phyloP scores from a whole-genome alignment of 2,329 filamentous ascomycete genomes.

The Aspergillus sp. region DNA sequence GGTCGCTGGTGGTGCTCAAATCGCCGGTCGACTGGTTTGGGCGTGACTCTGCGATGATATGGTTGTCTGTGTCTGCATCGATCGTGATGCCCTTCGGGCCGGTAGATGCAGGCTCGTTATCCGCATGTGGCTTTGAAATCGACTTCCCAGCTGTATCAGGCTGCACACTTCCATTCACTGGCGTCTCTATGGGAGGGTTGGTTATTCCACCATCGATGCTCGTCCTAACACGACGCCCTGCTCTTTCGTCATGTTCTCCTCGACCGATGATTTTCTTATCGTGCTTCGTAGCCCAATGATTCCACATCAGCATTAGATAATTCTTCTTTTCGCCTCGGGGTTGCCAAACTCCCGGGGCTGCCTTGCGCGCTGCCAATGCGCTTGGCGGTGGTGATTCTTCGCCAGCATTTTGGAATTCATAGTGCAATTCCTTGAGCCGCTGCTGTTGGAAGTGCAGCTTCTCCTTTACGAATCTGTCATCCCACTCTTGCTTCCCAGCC shows the following conservation, averaged over 20 bases:
- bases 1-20: neutral
- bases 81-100: neutral
- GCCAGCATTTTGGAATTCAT: slow-evolving; percentile 63
- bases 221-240: slow-evolving; percentile 14
- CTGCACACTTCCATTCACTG: no score
- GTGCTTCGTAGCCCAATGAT: slow-evolving; percentile 78
- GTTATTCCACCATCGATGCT: slow-evolving; percentile 23
- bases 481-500: slow-evolving; percentile 62
- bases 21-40: neutral
- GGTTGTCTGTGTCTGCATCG: neutral
- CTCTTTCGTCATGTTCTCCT: slow-evolving; percentile 17
- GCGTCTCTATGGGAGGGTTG: slow-evolving; percentile 12
- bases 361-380: slow-evolving; percentile 64
- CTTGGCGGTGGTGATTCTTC: slow-evolving; percentile 76
- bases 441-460: slow-evolving; percentile 66
- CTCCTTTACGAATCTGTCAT: slow-evolving; percentile 60
- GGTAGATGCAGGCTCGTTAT: neutral
- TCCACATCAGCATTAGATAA: slow-evolving; percentile 74
- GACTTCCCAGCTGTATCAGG: no score
- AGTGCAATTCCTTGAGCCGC: slow-evolving; percentile 62
- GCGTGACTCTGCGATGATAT: neutral
- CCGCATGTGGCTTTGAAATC: neutral
- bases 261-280: slow-evolving; percentile 61
- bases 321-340: slow-evolving; percentile 45
- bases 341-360: slow-evolving; percentile 24